phyloP scores from a whole-genome alignment of 305 asterid species.

The Ilex paraguariensis region DNA sequence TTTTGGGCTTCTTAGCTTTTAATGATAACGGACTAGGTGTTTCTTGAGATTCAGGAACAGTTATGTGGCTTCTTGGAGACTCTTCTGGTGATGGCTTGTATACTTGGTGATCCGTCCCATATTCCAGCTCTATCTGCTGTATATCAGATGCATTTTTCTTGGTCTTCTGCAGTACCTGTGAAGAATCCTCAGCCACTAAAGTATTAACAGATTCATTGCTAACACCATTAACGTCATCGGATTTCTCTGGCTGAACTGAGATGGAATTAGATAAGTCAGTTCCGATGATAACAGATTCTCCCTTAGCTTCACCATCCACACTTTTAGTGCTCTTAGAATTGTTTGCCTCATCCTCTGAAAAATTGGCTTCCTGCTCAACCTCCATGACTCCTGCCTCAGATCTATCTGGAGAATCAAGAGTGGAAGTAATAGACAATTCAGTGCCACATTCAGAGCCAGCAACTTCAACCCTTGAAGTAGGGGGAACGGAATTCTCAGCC shows the following conservation, averaged over 20 bases:
- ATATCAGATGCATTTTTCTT: conserved; percentile 28
- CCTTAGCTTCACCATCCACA: conserved; percentile 36
- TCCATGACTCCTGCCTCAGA: conserved; percentile 49
- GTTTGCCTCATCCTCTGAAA: conserved; percentile 25
- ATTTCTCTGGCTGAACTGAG: conserved; percentile 26
- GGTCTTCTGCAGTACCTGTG: conserved; percentile 34
- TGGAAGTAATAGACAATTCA: conserved; percentile 80
- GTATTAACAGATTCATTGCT: conserved; percentile 26
- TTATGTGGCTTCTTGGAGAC: conserved; percentile 69
- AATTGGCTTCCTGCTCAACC: conserved; percentile 34
- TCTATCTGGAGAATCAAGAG: conserved; percentile 87
- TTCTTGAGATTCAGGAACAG: conserved; percentile 67
- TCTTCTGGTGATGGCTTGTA: conserved; percentile 57
- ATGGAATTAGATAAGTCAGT: conserved; percentile 29
- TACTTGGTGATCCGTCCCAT: conserved; percentile 31
- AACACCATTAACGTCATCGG: conserved; percentile 22
- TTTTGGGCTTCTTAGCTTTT: conserved; percentile 52
- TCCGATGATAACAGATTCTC: conserved; percentile 26
- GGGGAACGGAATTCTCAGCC: conserved; percentile 35
- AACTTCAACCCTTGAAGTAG: conserved; percentile 33
- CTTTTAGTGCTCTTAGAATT: conserved; percentile 25
- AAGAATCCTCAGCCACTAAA: conserved; percentile 24
- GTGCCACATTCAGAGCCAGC: conserved; percentile 85
- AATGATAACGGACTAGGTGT: conserved; percentile 71
- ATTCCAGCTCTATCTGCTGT: conserved; percentile 31